A percentile compares a stretch with the other conserved stretches of the same genome.
Evolutionary conservation across 2,329 filamentous ascomycete genomes (phyloP).

Genomic region (Phaeomoniella chlamydospora): DNA sequence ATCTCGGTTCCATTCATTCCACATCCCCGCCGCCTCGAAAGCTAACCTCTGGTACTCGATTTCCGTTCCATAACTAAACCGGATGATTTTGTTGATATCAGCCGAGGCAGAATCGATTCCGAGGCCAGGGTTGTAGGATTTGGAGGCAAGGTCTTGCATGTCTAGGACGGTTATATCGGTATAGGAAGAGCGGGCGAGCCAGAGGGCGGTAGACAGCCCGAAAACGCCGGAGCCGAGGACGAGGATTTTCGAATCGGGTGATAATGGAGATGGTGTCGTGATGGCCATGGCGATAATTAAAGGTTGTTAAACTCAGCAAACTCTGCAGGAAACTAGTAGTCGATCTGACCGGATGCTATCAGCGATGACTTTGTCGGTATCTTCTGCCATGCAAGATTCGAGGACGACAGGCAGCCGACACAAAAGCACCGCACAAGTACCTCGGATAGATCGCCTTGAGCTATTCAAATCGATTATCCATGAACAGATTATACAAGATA

Average conservation of each 20-base stretch:
- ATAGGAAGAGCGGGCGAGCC: slow-evolving; percentile 10
- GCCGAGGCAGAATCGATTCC: slow-evolving; percentile 7
- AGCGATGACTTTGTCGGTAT: too few species aligned
- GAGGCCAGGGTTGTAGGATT: slow-evolving; percentile 4
- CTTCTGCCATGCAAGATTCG: too few species aligned
- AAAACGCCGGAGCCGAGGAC: slow-evolving; percentile 40
- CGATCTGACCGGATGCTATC: too few species aligned
- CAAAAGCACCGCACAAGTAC: too few species aligned
- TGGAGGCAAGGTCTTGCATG: slow-evolving; percentile 1
- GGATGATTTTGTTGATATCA: slow-evolving; percentile 13
- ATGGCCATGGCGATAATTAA: too few species aligned
- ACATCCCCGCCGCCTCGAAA: slow-evolving; percentile 17
- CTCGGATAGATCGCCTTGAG: too few species aligned
- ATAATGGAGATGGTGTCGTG: background rate
- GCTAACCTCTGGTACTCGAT: slow-evolving; percentile 15
- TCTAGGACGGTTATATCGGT: slow-evolving; percentile 6
- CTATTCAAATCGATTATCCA: too few species aligned
- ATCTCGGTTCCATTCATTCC: slow-evolving; percentile 6
- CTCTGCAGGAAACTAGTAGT: too few species aligned
- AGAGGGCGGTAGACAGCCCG: slow-evolving; percentile 30
- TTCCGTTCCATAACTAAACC: slow-evolving; percentile 12
- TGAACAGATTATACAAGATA: too few species aligned
- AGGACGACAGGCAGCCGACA: too few species aligned
- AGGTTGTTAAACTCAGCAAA: too few species aligned
- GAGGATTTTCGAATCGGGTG: slow-evolving; percentile 3